A percentile compares a stretch with the other conserved stretches of the same genome.
Conservation (phyloP, 208 protist genomes). For the Leishmania aethiopica region DNA sequence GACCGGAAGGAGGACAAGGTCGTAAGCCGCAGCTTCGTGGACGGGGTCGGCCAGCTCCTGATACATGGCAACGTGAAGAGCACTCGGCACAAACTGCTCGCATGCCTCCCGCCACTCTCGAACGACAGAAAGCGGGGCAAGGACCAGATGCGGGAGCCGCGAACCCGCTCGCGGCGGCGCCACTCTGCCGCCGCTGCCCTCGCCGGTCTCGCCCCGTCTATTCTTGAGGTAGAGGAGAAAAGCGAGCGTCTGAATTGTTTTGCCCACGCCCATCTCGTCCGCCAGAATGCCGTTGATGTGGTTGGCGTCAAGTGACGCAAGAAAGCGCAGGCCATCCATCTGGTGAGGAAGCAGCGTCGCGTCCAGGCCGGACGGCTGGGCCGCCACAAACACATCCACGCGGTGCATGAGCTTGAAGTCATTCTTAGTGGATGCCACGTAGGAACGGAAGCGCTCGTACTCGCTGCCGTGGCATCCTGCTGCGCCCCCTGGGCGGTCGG, state of each 20-base stretch:
- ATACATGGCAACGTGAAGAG: constrained; percentile 38
- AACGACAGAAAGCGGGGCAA: constrained; percentile 88
- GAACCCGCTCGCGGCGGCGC: not conserved
- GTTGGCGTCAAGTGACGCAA: constrained; percentile 70
- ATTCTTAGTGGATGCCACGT: constrained; percentile 48
- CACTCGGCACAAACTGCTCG: constrained; percentile 77
- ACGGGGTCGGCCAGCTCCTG: constrained; percentile 36
- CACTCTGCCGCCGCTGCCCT: constrained; percentile 1
- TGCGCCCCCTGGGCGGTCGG: not conserved
- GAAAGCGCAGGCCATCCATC: constrained; percentile 96
- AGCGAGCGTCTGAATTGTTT: constrained; percentile 94
- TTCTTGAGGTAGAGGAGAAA: constrained; percentile 68
- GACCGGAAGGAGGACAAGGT: constrained; percentile 55
- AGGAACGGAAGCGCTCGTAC: constrained; percentile 55
- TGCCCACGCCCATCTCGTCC: constrained; percentile 97
- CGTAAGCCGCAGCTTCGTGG: constrained; percentile 31
- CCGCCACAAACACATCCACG: constrained; percentile 42
- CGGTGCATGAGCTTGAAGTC: constrained; percentile 59
- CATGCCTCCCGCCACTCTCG: constrained; percentile 95
- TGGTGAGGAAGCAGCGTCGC: constrained; percentile 96
- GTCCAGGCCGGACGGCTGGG: constrained; percentile 37
- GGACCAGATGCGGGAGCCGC: constrained; percentile 85
- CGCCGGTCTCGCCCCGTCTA: not conserved
- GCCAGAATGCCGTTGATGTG: constrained; percentile 95
- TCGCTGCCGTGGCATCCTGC: not conserved